Base-by-base conservation (phyloP, 352 stramenopile species). In the Phytopythium aichiense region DNA sequence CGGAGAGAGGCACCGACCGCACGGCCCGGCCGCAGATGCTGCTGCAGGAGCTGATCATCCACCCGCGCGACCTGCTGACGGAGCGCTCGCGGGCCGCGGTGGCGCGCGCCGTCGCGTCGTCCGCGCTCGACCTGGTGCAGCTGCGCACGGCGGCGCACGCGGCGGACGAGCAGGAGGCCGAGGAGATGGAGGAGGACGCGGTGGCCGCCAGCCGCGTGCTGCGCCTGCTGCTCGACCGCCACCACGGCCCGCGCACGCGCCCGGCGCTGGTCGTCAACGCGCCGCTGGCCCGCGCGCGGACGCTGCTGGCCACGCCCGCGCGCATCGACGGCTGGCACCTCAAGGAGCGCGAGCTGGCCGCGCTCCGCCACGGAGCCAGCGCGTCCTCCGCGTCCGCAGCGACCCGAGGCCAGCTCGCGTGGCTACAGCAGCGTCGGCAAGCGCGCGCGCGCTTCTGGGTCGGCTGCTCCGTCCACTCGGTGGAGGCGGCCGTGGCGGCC, bases 391-490 rank as follows among this genome's bases (percentile, higher is more conserved):
- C 28, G 28, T 31, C 28, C 28, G 28, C 28, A 31, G 15, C 16
- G 25, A 16, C 11, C 28, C 25, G 11, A 1, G 15, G 28, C 25
- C 48, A 37, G 48, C 48, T 54, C 48, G 48, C 48, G 28, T 38
- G 30, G 59, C 48, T 20, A 12, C 23, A 9, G 18, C 43, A 46
- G 16, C 43, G 61, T 15, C 8, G 55, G 35, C 31, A 38, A 12
- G 16, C 37, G 51, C 48, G 49, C 35, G 12, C 25, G n/a, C 52
- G 8, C 30, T 30, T 15, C 7, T 20, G 23, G 45, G 22, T 68
- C 20, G 74, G 74, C 9, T 77, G 69, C 59, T 87, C 77, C 0
- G 77, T 84, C 53, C 77, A 87, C 43, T 69, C 64, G 3, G 64
- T 76, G 1, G 58, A 65, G 9, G 48, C 64, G 0, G 77, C 74